These are phyloP conservation scores for Vickermania ingenoplastis DNA, from an alignment of 208 protist genomes.

Conservation along the genomic window DNA sequence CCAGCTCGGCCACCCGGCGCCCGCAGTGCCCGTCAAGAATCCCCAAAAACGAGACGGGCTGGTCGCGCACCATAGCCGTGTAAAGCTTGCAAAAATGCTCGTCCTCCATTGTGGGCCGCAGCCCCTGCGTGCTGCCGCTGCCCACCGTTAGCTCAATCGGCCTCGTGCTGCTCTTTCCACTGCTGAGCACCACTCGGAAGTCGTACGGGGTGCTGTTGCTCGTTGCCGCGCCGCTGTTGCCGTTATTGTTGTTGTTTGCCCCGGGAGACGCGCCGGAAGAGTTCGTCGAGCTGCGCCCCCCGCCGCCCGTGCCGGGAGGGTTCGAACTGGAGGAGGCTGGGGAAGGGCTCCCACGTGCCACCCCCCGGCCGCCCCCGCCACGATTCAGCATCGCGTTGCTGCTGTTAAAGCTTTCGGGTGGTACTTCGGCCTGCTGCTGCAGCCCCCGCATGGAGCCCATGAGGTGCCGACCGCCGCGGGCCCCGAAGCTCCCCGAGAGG, in stretches of 20 bases:
- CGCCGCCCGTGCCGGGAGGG: background rate
- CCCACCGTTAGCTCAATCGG: conserved; percentile 43
- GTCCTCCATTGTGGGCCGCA: conserved; percentile 78
- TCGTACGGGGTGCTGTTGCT: conserved; percentile 26
- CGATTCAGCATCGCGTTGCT: background rate
- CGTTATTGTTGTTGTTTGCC: background rate
- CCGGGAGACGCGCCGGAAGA: background rate
- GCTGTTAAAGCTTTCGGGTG: background rate
- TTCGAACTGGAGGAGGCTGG: no score
- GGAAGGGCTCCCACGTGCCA: background rate
- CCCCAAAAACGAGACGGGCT: conserved; percentile 47
- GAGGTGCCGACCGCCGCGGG: background rate
- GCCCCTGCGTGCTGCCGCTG: conserved; percentile 55
- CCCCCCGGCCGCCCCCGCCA: background rate
- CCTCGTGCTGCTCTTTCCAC: conserved; percentile 30
- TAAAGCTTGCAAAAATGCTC: conserved; percentile 52
- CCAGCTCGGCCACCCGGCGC: conserved; percentile 53
- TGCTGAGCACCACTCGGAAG: conserved; percentile 70
- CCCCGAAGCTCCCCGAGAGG: background rate
- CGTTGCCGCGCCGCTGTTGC: background rate
- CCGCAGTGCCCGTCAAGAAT: conserved; percentile 83
- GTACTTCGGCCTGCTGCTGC: background rate
- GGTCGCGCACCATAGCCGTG: conserved; percentile 28
- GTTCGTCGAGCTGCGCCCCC: background rate
- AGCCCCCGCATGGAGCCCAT: background rate